Evolutionary conservation across 306 rosid species (phyloP).

Genomic region (Quercus cerris): DNA sequence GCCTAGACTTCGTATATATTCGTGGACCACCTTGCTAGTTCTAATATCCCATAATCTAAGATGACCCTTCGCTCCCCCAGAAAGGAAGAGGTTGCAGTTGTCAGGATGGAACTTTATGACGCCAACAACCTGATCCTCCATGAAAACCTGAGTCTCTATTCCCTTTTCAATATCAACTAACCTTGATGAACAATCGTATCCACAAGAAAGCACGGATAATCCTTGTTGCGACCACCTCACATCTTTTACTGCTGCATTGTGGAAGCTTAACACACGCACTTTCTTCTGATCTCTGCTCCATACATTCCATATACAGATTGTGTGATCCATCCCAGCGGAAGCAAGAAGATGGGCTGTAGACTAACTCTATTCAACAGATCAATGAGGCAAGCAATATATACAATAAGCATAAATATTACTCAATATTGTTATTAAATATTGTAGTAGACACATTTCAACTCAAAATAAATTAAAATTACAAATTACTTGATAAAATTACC

Average conservation of each 20-base stretch:
- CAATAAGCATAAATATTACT: slow-evolving; percentile 13
- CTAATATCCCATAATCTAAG: slow-evolving; percentile 81
- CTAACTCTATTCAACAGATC: slow-evolving; percentile 62
- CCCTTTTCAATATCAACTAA: slow-evolving; percentile 83
- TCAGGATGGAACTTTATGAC: slow-evolving; percentile 73
- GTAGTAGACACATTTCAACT: neutral
- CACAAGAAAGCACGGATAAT: slow-evolving; percentile 70
- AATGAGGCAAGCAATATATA: slow-evolving; percentile 30
- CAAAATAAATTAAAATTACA: neutral
- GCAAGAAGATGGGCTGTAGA: slow-evolving; percentile 96
- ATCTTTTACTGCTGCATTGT: slow-evolving; percentile 73
- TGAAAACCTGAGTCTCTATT: slow-evolving; percentile 56
- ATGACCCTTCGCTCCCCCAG: slow-evolving; percentile 80
- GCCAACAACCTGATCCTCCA: slow-evolving; percentile 68
- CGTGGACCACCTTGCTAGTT: slow-evolving; percentile 54
- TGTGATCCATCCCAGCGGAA: slow-evolving; percentile 90
- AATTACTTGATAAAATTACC: neutral
- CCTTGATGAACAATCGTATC: slow-evolving; percentile 77
- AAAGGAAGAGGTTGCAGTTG: slow-evolving; percentile 60
- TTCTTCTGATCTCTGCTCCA: slow-evolving; percentile 83
- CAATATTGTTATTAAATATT: slow-evolving; percentile 3
- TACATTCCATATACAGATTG: slow-evolving; percentile 72
- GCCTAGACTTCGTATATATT: slow-evolving; percentile 62
- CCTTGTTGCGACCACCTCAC: slow-evolving; percentile 81
- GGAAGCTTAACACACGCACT: slow-evolving; percentile 50